phyloP scores from a whole-genome alignment of 495 filamentous ascomycete species.

The Saxophila tyrrhenica region DNA sequence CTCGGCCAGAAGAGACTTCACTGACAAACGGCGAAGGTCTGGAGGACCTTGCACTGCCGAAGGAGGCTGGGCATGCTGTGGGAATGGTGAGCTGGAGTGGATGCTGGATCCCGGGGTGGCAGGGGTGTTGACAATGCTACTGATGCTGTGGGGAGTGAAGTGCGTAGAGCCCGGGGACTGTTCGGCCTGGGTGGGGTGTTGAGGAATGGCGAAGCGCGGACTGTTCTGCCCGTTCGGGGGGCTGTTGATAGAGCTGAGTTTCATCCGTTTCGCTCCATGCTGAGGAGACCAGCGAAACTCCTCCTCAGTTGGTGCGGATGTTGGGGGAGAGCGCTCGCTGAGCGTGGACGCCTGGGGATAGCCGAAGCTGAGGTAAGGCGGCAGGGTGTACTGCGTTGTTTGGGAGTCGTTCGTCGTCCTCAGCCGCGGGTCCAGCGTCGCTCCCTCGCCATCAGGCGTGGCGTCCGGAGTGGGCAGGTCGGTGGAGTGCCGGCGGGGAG shows the following conservation, averaged over 20 bases:
- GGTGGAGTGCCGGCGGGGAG: constrained; percentile 4
- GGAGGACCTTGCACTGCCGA: constrained; percentile 14
- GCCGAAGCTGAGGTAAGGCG: background rate
- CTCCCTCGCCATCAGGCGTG: constrained; percentile 2
- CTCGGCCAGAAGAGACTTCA: constrained; percentile 27
- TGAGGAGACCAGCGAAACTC: constrained; percentile 17
- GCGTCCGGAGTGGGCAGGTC: constrained; percentile 9
- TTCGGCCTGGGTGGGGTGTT: constrained; percentile 6
- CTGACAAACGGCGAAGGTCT: constrained; percentile 28
- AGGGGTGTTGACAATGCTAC: constrained; percentile 20
- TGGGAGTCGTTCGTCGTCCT: background rate
- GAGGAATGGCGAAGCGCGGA: constrained; percentile 8
- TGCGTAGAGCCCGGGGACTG: constrained; percentile 1
- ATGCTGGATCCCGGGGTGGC: constrained; percentile 20
- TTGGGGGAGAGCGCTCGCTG: constrained; percentile 1
- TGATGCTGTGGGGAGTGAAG: constrained; percentile 14
- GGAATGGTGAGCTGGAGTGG: constrained; percentile 14
- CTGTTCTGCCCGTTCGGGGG: background rate
- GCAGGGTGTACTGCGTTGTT: background rate
- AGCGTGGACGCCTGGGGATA: background rate
- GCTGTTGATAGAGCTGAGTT: background rate
- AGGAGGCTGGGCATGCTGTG: background rate
- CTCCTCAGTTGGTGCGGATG: background rate
- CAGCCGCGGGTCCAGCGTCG: constrained; percentile 3
- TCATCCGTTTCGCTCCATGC: constrained; percentile 3